Percentiles rank a stretch among this genome's conserved stretches.
Conservation (phyloP, 2,329 filamentous ascomycete species). For the Domatiomyces globalis region DNA sequence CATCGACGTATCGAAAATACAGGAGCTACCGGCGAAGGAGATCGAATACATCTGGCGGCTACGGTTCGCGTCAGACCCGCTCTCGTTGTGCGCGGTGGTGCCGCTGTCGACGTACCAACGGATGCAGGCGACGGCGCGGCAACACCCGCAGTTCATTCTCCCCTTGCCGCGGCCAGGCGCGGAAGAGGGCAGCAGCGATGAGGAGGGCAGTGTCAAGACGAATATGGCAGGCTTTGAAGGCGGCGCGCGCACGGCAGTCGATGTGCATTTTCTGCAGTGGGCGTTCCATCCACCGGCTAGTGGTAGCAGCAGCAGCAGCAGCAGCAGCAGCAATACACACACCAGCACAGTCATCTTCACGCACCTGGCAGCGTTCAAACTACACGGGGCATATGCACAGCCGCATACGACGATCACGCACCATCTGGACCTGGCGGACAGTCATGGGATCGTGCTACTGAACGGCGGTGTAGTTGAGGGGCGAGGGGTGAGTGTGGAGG, state of each 20-base stretch:
- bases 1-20: conserved; percentile 67
- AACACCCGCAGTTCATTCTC: conserved; percentile 77
- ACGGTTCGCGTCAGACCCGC: conserved; percentile 58
- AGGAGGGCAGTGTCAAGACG: conserved; percentile 23
- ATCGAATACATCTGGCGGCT: conserved; percentile 83
- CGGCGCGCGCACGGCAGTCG: conserved; percentile 51
- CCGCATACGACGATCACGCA: conserved; percentile 92
- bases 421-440: conserved; percentile 62
- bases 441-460: conserved; percentile 70
- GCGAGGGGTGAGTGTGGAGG: conserved; percentile 59
- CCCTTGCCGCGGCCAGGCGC: conserved; percentile 48
- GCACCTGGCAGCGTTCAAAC: conserved; percentile 82
- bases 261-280: conserved; percentile 96
- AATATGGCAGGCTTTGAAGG: too few species aligned
- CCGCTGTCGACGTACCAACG: conserved; percentile 57
- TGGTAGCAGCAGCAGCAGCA: conserved; percentile 16
- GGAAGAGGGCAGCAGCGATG: conserved; percentile 19
- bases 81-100: conserved; percentile 72
- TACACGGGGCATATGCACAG: conserved; percentile 73
- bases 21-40: conserved; percentile 60
- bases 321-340: conserved; percentile 35
- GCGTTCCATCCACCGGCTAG: conserved; percentile 55
- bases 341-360: conserved; percentile 80
- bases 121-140: conserved; percentile 57
- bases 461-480: conserved; percentile 67